Evolutionary conservation across 2,329 filamentous ascomycete genomes (phyloP).

Genomic region (Claviceps sp.): DNA sequence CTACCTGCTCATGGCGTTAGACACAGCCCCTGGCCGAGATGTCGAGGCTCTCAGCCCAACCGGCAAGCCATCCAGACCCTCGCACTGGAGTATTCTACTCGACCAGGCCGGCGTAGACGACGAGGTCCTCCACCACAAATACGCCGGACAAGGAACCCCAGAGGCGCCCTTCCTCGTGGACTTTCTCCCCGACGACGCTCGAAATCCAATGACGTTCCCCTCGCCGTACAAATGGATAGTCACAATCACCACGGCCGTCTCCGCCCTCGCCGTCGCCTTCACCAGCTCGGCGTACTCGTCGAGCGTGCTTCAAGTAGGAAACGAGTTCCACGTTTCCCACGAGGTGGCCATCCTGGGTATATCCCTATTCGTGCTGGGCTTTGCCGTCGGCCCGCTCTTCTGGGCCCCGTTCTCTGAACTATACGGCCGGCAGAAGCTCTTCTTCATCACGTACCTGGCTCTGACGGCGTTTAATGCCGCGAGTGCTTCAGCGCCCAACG

Average conservation of each 20-base stretch:
- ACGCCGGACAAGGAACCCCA: conserved; percentile 47
- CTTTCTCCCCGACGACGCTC: conserved; percentile 52
- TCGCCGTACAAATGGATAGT: conserved; percentile 49
- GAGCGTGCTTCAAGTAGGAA: conserved; percentile 38
- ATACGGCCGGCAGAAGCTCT: conserved; percentile 46
- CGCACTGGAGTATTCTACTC: conserved; percentile 39
- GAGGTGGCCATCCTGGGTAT: conserved; percentile 48
- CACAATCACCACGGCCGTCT: conserved; percentile 47
- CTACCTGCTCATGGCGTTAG: no score
- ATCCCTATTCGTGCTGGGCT: conserved; percentile 51
- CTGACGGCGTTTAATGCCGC: conserved; percentile 50
- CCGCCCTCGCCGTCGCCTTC: conserved; percentile 57
- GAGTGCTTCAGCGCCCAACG: conserved; percentile 41
- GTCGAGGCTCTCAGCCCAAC: conserved; percentile 26
- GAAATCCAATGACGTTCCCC: conserved; percentile 51
- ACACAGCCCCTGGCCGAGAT: conserved; percentile 17
- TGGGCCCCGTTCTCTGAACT: conserved; percentile 56
- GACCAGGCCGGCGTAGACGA: conserved; percentile 45
- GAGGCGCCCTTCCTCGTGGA: conserved; percentile 56
- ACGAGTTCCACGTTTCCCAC: conserved; percentile 35
- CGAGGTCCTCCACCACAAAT: conserved; percentile 40
- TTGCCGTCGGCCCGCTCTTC: conserved; percentile 46
- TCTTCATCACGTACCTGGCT: conserved; percentile 42
- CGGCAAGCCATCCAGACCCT: conserved; percentile 15
- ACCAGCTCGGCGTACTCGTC: conserved; percentile 55